Evolutionary conservation across 257 asterid genomes (phyloP).

Genomic region (Lantana camara): DNA sequence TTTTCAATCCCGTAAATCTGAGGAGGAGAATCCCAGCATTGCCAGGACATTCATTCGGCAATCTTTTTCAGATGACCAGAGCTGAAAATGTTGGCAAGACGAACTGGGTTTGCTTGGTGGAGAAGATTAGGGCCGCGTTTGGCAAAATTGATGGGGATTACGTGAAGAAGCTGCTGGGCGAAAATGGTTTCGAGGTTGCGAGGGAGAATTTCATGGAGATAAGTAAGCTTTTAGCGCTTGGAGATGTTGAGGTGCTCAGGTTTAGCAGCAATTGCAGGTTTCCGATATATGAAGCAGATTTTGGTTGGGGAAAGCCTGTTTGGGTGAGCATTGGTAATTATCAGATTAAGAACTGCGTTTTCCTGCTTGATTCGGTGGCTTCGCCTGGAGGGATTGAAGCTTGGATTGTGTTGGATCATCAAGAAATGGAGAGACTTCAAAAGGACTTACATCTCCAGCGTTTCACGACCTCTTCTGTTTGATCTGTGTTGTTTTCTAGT

Average conservation of each 20-base stretch:
- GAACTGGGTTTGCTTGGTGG: conserved; percentile 42
- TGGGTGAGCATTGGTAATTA: conserved; percentile 44
- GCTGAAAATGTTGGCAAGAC: conserved; percentile 26
- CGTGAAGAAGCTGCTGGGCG: conserved; percentile 29
- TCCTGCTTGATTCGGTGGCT: conserved; percentile 31
- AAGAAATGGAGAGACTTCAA: conserved; percentile 36
- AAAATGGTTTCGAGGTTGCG: conserved; percentile 43
- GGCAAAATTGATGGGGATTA: conserved; percentile 33
- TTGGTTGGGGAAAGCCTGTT: conserved; percentile 68
- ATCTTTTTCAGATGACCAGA: conserved; percentile 51
- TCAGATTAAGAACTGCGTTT: conserved; percentile 23
- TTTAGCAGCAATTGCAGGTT: conserved; percentile 56
- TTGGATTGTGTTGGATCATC: conserved; percentile 39
- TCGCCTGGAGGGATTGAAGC: conserved; percentile 50
- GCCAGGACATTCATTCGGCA: conserved; percentile 56
- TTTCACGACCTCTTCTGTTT: too few relatives aligned
- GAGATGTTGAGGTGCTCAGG: conserved; percentile 35
- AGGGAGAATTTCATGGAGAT: conserved; percentile 45
- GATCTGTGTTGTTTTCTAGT: too few relatives aligned
- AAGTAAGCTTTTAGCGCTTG: neutral
- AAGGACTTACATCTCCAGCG: conserved; percentile 15
- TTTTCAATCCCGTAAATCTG: conserved; percentile 52
- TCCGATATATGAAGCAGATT: conserved; percentile 41
- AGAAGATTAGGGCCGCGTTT: conserved; percentile 46
- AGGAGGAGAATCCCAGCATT: conserved; percentile 41